phyloP scores from a whole-genome alignment of 2,329 filamentous ascomycete genomes.

The Grosmannia huntii region DNA sequence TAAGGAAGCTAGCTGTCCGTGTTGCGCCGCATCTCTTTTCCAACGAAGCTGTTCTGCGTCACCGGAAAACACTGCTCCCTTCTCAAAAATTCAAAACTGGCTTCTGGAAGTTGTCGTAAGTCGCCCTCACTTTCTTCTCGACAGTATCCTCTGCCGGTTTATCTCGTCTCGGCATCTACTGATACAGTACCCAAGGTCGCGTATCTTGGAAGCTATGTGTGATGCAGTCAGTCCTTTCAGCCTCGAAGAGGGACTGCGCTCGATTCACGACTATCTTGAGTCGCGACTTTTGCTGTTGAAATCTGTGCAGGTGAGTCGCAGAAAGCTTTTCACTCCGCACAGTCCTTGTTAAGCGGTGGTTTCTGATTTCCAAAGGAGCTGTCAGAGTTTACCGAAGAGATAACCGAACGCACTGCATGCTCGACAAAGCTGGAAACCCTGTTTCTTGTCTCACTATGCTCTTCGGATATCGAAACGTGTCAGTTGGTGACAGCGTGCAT shows the following conservation, averaged over 20 bases:
- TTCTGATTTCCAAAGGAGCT: conserved; percentile 31
- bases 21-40: conserved; percentile 37
- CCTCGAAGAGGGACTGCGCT: conserved; percentile 29
- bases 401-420: conserved; percentile 39
- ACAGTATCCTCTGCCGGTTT: background rate
- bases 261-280: conserved; percentile 43
- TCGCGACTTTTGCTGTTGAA: conserved; percentile 40
- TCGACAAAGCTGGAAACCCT: conserved; percentile 47
- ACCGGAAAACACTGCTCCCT: conserved; percentile 22
- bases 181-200: conserved; percentile 20
- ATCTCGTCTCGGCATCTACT: too few species aligned
- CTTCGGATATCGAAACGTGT: conserved; percentile 51
- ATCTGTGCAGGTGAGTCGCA: conserved; percentile 30
- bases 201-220: conserved; percentile 34
- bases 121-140: conserved; percentile 7
- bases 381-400: conserved; percentile 38
- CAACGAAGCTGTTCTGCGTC: conserved; percentile 22
- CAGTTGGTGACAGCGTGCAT: conserved; percentile 52
- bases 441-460: conserved; percentile 51
- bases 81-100: conserved; percentile 26
- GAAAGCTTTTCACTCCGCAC: background rate
- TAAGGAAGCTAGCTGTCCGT: conserved; percentile 33
- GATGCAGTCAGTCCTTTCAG: conserved; percentile 31
- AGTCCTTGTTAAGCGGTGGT: background rate
- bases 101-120: conserved; percentile 42